Conservation (phyloP, 2,329 filamentous ascomycete species). For the Monosporascus sp. region DNA sequence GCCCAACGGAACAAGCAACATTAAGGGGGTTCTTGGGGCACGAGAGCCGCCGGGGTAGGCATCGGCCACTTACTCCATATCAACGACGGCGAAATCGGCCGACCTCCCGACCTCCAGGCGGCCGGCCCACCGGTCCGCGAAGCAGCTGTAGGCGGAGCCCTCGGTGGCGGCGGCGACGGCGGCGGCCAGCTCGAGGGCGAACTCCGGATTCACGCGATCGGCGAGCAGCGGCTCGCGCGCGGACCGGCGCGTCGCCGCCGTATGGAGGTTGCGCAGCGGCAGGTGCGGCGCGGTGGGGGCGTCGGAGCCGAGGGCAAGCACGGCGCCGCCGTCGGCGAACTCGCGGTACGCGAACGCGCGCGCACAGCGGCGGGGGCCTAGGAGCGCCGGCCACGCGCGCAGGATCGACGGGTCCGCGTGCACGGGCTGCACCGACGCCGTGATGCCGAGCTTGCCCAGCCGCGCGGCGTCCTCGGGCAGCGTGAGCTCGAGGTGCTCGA, state of each 20-base stretch:
- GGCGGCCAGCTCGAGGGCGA: constrained; percentile 33
- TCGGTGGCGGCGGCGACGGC: constrained; percentile 36
- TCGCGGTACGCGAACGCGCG: constrained; percentile 61
- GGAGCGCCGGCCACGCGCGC: constrained; percentile 52
- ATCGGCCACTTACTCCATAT: constrained; percentile 24
- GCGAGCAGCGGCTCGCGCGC: constrained; percentile 34
- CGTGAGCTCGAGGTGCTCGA: constrained; percentile 61
- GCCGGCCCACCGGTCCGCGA: constrained; percentile 37
- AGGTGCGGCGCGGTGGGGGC: constrained; percentile 40
- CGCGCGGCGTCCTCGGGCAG: constrained; percentile 48
- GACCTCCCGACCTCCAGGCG: constrained; percentile 37
- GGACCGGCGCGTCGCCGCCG: constrained; percentile 37
- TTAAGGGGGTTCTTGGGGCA: not conserved
- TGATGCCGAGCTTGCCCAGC: constrained; percentile 55
- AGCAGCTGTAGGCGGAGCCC: constrained; percentile 40
- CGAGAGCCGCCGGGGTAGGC: no score
- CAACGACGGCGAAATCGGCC: constrained; percentile 43
- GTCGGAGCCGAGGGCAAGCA: constrained; percentile 40
- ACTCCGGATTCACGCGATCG: constrained; percentile 34
- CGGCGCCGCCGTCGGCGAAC: constrained; percentile 43
- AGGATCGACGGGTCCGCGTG: constrained; percentile 58
- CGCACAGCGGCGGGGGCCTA: constrained; percentile 48
- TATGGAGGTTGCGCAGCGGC: constrained; percentile 39
- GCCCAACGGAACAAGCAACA: not conserved
- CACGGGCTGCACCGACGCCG: constrained; percentile 53